Base-by-base conservation (phyloP, 106 monocot species). In the Narthecium ossifragum region DNA sequence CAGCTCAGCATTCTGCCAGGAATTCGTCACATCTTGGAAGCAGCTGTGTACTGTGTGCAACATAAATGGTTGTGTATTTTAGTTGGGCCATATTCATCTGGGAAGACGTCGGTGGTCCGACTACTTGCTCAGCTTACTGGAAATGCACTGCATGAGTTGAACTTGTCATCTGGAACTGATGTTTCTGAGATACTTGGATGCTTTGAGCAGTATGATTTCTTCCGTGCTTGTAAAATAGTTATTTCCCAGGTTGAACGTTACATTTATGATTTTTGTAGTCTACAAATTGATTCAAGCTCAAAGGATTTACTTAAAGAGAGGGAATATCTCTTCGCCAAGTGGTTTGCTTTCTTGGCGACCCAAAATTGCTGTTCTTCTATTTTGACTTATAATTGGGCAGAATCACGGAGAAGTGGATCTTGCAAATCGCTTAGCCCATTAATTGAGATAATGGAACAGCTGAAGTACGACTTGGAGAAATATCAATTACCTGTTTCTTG, bases 141-240 rank as follows among this genome's bases (percentile, higher is more conserved):
- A 55, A 99, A 91, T 67, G 49, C 62, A 37, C 67, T 91, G 47
- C 68, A 79, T 50, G 98, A 91, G 51, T 59, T 99, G 26, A 99
- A 91, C 68, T 83, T 99, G 32, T 99, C 98, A 30, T 70, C 87
- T 30, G 87, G 74, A 66, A 99, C 91, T 46, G 91, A 99, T 70
- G 91, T 99, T 51, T 85, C 98, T 56, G 98, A 99, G 38, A 70
- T 99, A 62, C 76, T 99, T 57, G 98, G 98, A 49, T 87, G 87
- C 62, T 99, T 99, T 77, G 98, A 91, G 70, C 98, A 99, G 48
- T 88, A 85, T 65, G 82, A 72, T 79, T 69, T 67, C 32, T 75
- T 76, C 31, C 71, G 76, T 46, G 74, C 53, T 67, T 88, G 40
- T 54, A 84, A 74, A 55, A 37, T 28, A 26, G 57, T 76, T 24